These are phyloP conservation scores for Plasmodium vinckei DNA, from an alignment of 169 alveolate genomes.

Conservation along the genomic window DNA sequence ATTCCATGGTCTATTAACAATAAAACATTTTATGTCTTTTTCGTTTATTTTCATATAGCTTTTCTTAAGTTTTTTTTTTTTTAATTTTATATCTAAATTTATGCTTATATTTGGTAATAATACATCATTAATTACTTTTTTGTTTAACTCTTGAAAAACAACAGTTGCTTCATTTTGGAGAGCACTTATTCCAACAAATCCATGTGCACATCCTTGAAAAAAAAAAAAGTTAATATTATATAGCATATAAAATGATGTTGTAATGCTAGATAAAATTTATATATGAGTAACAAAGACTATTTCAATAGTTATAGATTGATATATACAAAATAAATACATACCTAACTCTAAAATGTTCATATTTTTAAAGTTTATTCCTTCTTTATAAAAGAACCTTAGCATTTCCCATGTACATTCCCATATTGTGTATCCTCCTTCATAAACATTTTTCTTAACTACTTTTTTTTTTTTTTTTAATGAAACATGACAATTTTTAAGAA, in stretches of 20 bases:
- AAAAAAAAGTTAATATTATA: background rate
- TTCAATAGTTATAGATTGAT: background rate
- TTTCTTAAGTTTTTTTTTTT: constrained; percentile 40
- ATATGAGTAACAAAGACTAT: background rate
- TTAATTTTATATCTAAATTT: constrained; percentile 42
- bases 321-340: constrained; percentile 1
- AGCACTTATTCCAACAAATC: constrained; percentile 44
- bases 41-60: constrained; percentile 39
- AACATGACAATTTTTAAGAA: constrained; percentile 39
- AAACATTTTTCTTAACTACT: constrained; percentile 31
- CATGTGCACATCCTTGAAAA: constrained; percentile 65
- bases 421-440: constrained; percentile 75
- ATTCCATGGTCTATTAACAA: constrained; percentile 65
- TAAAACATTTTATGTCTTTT: constrained; percentile 10
- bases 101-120: constrained; percentile 63
- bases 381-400: constrained; percentile 47
- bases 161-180: constrained; percentile 50
- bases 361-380: constrained; percentile 36
- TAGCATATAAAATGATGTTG: constrained; percentile 1
- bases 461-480: constrained; percentile 31
- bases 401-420: constrained; percentile 78
- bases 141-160: constrained; percentile 70
- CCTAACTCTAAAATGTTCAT: constrained; percentile 62
- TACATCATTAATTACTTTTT: constrained; percentile 63
- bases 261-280: background rate